phyloP scores from a whole-genome alignment of 2,329 filamentous ascomycete species.

The Paradendryphiella salina region DNA sequence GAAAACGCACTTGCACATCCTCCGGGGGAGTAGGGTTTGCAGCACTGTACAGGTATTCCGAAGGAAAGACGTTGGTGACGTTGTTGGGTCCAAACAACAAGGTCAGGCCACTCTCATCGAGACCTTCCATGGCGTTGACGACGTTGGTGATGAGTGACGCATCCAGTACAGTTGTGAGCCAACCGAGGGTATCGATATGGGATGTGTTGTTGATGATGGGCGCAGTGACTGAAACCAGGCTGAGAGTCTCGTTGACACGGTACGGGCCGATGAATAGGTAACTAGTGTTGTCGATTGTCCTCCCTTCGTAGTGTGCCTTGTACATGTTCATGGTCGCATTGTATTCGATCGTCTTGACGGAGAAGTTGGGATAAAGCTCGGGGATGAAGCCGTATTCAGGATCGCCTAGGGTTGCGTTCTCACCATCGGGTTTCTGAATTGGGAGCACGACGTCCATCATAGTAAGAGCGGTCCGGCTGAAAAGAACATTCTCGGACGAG shows the following conservation, averaged over 20 bases:
- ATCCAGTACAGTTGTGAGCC: constrained; percentile 78
- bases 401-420: constrained; percentile 64
- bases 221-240: constrained; percentile 78
- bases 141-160: constrained; percentile 66
- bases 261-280: constrained; percentile 78
- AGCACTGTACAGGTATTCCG: constrained; percentile 38
- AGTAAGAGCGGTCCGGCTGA: constrained; percentile 53
- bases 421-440: constrained; percentile 62
- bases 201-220: constrained; percentile 72
- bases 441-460: constrained; percentile 62
- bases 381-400: constrained; percentile 68
- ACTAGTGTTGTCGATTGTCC: constrained; percentile 50
- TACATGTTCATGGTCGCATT: constrained; percentile 42
- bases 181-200: constrained; percentile 70
- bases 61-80: constrained; percentile 60
- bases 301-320: constrained; percentile 50
- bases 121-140: constrained; percentile 66
- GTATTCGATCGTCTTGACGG: constrained; percentile 54
- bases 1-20: constrained; percentile 36
- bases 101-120: constrained; percentile 70
- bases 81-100: constrained; percentile 71
- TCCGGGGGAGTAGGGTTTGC: constrained; percentile 26
- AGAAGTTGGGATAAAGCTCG: constrained; percentile 76
- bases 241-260: constrained; percentile 70
- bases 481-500: constrained; percentile 54